Evolutionary conservation across 2,329 filamentous ascomycete genomes (phyloP).

Genomic region (Fusarium tupiense): DNA sequence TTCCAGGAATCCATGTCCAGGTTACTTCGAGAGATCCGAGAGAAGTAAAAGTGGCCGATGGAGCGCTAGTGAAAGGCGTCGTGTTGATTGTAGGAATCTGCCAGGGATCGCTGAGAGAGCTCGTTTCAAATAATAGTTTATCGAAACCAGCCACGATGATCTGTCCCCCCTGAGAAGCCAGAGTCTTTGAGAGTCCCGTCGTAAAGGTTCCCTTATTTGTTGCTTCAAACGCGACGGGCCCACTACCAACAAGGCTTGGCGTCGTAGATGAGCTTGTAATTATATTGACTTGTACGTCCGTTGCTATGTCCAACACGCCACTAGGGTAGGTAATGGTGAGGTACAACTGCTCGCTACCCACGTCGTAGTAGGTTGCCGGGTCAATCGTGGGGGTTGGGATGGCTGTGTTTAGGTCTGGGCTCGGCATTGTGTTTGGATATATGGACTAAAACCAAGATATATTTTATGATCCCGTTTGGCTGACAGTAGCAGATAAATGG

Average conservation of each 20-base stretch:
- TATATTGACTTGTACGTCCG: rapidly evolving
- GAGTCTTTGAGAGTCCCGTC: background rate
- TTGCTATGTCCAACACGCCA: background rate
- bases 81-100: background rate
- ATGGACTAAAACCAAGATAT: too few species aligned
- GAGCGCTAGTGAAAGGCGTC: background rate
- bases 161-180: background rate
- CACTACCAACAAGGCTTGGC: background rate
- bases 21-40: background rate
- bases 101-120: background rate
- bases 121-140: rapidly evolving
- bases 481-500: too few species aligned
- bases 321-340: background rate
- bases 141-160: background rate
- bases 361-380: background rate
- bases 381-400: background rate
- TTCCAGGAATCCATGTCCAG: rapidly evolving
- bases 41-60: background rate
- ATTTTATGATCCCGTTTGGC: too few species aligned
- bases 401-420: background rate
- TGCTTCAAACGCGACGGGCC: too few species aligned
- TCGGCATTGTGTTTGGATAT: too few species aligned
- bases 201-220: background rate
- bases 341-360: background rate
- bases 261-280: background rate